Evolutionary conservation across 2,329 filamentous ascomycete genomes (phyloP).

Genomic region (Pseudogymnoascus pannorum): DNA sequence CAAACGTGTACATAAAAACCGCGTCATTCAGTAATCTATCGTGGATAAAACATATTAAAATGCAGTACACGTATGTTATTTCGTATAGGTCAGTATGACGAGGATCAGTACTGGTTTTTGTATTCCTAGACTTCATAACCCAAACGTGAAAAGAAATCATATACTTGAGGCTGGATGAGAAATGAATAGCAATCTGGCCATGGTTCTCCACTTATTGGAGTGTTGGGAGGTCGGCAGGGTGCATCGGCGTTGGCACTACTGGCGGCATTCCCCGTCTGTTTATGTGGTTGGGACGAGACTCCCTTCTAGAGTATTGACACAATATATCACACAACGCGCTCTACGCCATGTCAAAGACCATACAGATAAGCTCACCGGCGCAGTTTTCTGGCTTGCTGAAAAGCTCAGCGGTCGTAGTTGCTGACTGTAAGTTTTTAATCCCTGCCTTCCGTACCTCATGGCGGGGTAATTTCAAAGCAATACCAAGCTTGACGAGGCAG

Average conservation of each 20-base stretch:
- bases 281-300: background rate
- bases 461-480: constrained; percentile 10
- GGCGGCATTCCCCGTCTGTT: background rate
- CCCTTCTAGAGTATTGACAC: background rate
- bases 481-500: background rate
- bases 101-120: background rate
- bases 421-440: constrained; percentile 64
- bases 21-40: background rate
- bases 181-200: background rate
- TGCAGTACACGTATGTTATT: background rate
- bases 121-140: background rate
- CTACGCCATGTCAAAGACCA: constrained; percentile 28
- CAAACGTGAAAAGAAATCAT: background rate
- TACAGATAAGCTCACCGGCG: constrained; percentile 45
- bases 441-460: constrained; percentile 25
- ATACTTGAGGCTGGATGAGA: background rate
- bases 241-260: background rate
- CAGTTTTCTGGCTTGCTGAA: constrained; percentile 64
- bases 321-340: background rate
- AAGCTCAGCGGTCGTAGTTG: constrained; percentile 71
- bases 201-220: background rate
- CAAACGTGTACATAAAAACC: background rate
- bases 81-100: background rate
- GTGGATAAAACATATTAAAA: background rate
- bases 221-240: background rate